Evolutionary conservation across 306 rosid genomes (phyloP).

Genomic region (Mimosa pudica): DNA sequence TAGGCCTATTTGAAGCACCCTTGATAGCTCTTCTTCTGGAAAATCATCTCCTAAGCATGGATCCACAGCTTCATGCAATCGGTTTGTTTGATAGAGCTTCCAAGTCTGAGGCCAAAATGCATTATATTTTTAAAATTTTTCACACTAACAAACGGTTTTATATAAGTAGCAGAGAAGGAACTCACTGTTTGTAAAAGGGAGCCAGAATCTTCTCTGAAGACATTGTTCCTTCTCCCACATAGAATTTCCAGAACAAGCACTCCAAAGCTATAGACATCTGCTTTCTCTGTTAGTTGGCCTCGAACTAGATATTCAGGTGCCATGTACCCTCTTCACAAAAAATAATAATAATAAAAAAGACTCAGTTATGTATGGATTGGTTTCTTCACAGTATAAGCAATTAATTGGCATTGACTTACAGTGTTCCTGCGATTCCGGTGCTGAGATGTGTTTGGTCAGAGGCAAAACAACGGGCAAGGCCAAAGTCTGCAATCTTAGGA

Average conservation of each 20-base stretch:
- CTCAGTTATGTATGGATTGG: neutral
- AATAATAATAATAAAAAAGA: neutral
- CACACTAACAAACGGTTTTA: neutral
- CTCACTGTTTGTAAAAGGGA: slow-evolving; percentile 79
- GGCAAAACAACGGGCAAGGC: slow-evolving; percentile 83
- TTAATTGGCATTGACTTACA: slow-evolving; percentile 49
- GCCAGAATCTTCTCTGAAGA: slow-evolving; percentile 56
- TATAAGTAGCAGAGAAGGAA: neutral
- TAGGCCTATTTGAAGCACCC: slow-evolving; percentile 69
- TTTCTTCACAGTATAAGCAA: neutral
- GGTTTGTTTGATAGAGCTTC: slow-evolving; percentile 54
- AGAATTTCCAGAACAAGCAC: slow-evolving; percentile 82
- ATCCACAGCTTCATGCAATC: slow-evolving; percentile 59
- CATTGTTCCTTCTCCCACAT: slow-evolving; percentile 67
- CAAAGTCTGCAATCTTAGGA: slow-evolving; percentile 88
- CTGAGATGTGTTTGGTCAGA: slow-evolving; percentile 76
- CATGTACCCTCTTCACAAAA: slow-evolving; percentile 73
- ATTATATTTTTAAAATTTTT: neutral
- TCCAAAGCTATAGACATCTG: slow-evolving; percentile 82
- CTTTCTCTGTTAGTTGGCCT: slow-evolving; percentile 89
- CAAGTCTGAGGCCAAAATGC: slow-evolving; percentile 58
- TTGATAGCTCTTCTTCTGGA: slow-evolving; percentile 51
- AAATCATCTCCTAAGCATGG: slow-evolving; percentile 52
- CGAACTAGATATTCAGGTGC: slow-evolving; percentile 88
- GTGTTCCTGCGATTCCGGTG: slow-evolving; percentile 93